Evolutionary conservation across 164 flowering plant species (phyloP), one percentile per base, ranked within the genome.

Genomic region (Dillenia suffruticosa): DNA sequence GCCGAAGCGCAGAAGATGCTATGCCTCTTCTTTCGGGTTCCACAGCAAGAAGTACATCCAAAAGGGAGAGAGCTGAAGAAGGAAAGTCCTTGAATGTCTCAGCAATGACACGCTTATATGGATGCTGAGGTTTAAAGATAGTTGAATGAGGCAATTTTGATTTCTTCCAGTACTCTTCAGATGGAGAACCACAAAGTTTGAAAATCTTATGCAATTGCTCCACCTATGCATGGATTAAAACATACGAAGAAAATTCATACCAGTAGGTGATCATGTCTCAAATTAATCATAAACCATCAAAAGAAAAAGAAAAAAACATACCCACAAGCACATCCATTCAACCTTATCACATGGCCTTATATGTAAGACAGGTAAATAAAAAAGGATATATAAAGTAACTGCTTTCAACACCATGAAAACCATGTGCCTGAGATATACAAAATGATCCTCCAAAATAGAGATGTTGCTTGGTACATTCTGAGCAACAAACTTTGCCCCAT

Each of bases 101-200:
- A 48, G 82, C 76, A 52, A 91, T 72, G 73, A 77, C 70, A 16
- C 96, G 85, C 63, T 57, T 72, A 58, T 90, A 90, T 59, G 93
- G 91, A 12, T 81, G 92, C 74, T 82, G 89, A 59, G 97, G 97
- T 68, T 84, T 90, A 66, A 90, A 90, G 47, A 86, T 81, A 52
- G 97, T 86, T 53, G 93, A 85, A 78, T 90, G 91, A 8, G 88
- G 88, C 73, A 87, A 67, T 68, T 77, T 88, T 70, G 91, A 82
- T 63, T 70, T 89, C 64, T 72, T 82, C 96, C 96, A 91, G 64
- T 89, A 91, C 45, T 81, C 96, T 66, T 89, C 97, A 11, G 93
- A 81, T 24, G 97, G 97, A 49, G 97, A 90, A 58, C 97, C 97
- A 57, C 97, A 90, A 58, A 90, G 93, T 79, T 88, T 91, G 79